A percentile compares a stretch with the other conserved stretches of the same genome.
phyloP scores from a whole-genome alignment of 164 flowering plant genomes.

The Chimonanthus praecox region DNA sequence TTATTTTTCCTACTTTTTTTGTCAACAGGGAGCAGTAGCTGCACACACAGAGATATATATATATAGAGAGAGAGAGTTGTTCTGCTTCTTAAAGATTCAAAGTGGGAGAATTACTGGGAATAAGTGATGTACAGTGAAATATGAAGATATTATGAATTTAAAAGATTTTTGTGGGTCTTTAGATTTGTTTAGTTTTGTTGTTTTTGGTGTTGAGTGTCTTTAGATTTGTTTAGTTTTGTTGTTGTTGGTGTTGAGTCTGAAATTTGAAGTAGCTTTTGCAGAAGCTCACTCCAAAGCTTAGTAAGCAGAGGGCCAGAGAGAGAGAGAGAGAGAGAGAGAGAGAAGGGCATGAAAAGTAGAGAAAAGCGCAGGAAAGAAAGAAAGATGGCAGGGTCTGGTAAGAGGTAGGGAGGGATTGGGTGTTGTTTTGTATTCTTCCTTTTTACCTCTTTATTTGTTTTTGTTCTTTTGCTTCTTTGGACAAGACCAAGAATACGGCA shows the following conservation, averaged over 20 bases:
- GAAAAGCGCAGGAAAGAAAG: slow-evolving; percentile 10
- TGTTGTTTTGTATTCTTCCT: background rate
- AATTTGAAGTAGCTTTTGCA: background rate
- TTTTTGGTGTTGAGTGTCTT: background rate
- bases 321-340: too few species aligned
- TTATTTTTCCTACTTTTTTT: background rate
- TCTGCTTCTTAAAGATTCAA: background rate
- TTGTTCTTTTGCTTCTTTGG: slow-evolving; percentile 5
- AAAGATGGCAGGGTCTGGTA: background rate
- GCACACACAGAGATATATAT: too few species aligned
- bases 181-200: background rate
- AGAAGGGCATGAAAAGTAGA: slow-evolving; percentile 11
- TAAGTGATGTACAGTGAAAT: slow-evolving; percentile 14
- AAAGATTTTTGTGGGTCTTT: slow-evolving; percentile 3
- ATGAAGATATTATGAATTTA: slow-evolving; percentile 2
- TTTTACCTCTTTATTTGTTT: slow-evolving; percentile 1
- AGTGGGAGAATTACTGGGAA: slow-evolving; percentile 1
- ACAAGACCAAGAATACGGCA: slow-evolving; percentile 4
- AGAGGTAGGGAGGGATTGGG: background rate
- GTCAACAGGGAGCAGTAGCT: background rate
- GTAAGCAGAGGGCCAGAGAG: background rate
- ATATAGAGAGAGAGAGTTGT: background rate
- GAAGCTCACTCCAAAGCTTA: background rate
- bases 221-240: background rate
- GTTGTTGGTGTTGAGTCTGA: background rate